Evolutionary conservation across 2,329 filamentous ascomycete species (phyloP).

Genomic region (Diaporthe sp.): DNA sequence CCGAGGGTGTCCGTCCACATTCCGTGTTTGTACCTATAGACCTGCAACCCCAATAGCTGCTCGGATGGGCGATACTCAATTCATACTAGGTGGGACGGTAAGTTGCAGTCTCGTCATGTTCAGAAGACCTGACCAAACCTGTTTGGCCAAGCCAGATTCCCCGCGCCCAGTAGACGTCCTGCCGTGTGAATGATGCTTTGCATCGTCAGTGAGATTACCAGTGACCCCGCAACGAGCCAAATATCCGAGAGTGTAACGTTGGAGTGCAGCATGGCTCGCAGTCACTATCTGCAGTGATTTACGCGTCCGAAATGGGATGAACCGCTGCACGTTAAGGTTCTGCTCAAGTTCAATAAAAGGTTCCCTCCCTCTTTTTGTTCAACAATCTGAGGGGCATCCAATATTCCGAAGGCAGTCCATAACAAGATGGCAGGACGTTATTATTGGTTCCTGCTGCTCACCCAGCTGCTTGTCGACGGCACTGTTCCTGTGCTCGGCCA

Average conservation of each 20-base stretch:
- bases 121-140: not conserved
- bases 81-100: not conserved
- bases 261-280: conserved; percentile 17
- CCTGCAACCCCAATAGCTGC: not conserved
- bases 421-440: not conserved
- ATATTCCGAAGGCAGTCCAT: no score
- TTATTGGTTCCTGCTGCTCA: not conserved
- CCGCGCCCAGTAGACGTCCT: not conserved
- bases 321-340: conserved; percentile 5
- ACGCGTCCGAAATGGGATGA: conserved; percentile 7
- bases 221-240: conserved; percentile 24
- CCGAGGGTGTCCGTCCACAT: not conserved
- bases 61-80: not conserved
- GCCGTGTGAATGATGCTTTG: conserved; percentile 1
- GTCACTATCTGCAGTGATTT: not conserved
- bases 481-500: conserved; percentile 21
- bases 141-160: not conserved
- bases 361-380: not conserved
- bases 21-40: not conserved
- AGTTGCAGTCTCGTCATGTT: not conserved
- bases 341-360: not conserved
- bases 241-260: conserved; percentile 32
- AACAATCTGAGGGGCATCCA: not conserved
- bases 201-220: conserved; percentile 8
- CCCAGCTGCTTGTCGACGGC: not conserved